These are phyloP conservation scores for Russula griseocarnosa DNA, from an alignment of 768 basidiomycete genomes.

Conservation along the genomic window DNA sequence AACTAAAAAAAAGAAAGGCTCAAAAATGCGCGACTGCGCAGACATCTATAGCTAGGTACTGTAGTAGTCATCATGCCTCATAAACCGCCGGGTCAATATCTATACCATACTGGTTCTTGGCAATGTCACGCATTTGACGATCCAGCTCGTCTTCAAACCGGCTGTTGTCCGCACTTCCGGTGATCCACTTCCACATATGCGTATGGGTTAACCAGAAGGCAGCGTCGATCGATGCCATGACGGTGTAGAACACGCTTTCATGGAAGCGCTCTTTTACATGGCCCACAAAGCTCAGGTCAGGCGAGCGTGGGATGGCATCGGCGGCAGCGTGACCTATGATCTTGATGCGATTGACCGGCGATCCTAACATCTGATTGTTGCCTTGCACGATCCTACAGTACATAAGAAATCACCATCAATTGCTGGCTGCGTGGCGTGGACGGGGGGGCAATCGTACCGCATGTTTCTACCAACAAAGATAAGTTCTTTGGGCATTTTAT, in stretches of 20 bases:
- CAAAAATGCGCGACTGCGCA: too few species aligned
- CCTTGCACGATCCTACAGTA: conserved; percentile 40
- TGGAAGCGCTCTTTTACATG: conserved; percentile 53
- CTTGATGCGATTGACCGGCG: conserved; percentile 87
- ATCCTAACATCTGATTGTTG: conserved; percentile 79
- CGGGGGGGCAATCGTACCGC: conserved; percentile 41
- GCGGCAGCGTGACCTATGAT: conserved; percentile 84
- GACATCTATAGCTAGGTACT: too few species aligned
- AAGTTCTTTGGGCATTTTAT: conserved; percentile 72
- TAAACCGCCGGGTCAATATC: conserved; percentile 17
- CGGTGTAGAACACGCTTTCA: conserved; percentile 57
- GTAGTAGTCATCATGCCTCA: conserved; percentile 10
- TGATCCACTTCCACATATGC: conserved; percentile 19
- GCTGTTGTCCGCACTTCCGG: not conserved
- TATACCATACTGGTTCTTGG: conserved; percentile 22
- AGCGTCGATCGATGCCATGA: conserved; percentile 67
- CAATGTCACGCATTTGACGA: conserved; percentile 19
- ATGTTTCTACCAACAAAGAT: conserved; percentile 76
- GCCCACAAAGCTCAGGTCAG: conserved; percentile 40
- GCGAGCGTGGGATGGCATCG: conserved; percentile 50
- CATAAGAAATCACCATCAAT: not conserved
- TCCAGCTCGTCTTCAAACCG: conserved; percentile 21
- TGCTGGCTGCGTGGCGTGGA: too few species aligned
- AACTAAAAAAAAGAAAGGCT: not conserved
- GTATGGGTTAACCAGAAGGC: conserved; percentile 55